A percentile compares a stretch with the other conserved stretches of the same genome.
Evolutionary conservation across 1,284 basidiomycete species (phyloP).

Genomic region (Ustilago curta): DNA sequence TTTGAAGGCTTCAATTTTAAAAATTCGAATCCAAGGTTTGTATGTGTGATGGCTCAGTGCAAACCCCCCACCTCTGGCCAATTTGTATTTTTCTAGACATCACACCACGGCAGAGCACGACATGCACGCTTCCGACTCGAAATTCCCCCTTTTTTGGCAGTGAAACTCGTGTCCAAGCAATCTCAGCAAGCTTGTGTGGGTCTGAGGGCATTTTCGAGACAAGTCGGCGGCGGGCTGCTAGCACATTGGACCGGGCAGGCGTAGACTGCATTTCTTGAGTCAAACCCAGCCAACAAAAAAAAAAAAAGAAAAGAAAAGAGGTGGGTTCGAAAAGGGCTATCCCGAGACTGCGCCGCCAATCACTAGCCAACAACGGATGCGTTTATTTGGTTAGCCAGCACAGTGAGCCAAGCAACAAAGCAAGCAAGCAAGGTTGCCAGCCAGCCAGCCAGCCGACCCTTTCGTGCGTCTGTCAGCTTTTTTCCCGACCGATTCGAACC

Average conservation of each 20-base stretch:
- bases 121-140: not conserved
- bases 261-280: not conserved
- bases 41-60: not conserved
- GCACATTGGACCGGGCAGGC: not conserved
- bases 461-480: too few species aligned
- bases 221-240: not conserved
- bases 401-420: not conserved
- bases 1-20: too few species aligned
- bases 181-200: not conserved
- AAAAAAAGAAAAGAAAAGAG: too few species aligned
- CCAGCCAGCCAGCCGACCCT: too few species aligned
- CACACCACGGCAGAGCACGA: slow-evolving; percentile 1
- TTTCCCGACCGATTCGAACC: too few species aligned
- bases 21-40: not conserved
- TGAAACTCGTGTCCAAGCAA: not conserved
- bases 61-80: not conserved
- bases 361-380: not conserved
- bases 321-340: not conserved
- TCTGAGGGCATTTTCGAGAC: not conserved
- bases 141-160: not conserved
- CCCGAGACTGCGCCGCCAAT: slow-evolving; percentile 13
- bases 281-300: not conserved
- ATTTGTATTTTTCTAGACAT: not conserved
- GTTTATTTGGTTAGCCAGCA: not conserved
- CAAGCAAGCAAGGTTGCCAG: not conserved